These are phyloP conservation scores for Zopfia rhizophila DNA, from an alignment of 2,329 filamentous ascomycete species.

Conservation along the genomic window DNA sequence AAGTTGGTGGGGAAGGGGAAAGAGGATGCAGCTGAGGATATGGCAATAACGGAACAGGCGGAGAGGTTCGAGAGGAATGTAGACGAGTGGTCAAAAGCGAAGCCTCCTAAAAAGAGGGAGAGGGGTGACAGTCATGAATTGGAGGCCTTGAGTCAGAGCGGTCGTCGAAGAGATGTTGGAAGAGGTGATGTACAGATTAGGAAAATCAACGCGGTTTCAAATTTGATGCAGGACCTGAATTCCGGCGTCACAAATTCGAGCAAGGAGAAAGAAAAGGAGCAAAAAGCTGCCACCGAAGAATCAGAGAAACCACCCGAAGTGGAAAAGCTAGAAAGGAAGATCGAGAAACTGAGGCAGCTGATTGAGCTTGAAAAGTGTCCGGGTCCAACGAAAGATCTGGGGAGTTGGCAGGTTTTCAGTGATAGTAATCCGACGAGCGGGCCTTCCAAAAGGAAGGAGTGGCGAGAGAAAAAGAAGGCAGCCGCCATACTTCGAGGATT, in stretches of 20 bases:
- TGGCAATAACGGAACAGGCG: no score
- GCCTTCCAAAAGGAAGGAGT: slow-evolving; percentile 6
- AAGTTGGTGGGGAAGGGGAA: not conserved
- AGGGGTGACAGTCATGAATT: no score
- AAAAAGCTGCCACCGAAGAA: no score
- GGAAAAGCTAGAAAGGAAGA: slow-evolving; percentile 5
- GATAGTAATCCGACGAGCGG: not conserved
- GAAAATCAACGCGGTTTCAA: no score
- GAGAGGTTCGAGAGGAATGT: not conserved
- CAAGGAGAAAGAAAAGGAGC: no score
- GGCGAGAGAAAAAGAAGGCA: slow-evolving; percentile 15
- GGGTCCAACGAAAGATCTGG: slow-evolving; percentile 1
- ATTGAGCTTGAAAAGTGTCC: slow-evolving; percentile 12
- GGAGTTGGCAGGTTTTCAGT: slow-evolving; percentile 4
- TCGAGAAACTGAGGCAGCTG: slow-evolving; percentile 7
- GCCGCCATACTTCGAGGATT: no score
- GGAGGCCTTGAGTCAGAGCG: no score
- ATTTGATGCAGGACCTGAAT: no score
- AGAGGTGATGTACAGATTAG: no score
- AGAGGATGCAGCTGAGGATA: not conserved
- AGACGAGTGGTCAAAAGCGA: not conserved
- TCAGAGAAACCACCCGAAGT: not conserved
- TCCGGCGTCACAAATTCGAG: no score
- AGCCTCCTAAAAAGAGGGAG: not conserved
- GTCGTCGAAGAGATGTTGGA: no score